These are phyloP conservation scores for Irpex sp. DNA, from an alignment of 1,284 basidiomycete species.

Conservation along the genomic window DNA sequence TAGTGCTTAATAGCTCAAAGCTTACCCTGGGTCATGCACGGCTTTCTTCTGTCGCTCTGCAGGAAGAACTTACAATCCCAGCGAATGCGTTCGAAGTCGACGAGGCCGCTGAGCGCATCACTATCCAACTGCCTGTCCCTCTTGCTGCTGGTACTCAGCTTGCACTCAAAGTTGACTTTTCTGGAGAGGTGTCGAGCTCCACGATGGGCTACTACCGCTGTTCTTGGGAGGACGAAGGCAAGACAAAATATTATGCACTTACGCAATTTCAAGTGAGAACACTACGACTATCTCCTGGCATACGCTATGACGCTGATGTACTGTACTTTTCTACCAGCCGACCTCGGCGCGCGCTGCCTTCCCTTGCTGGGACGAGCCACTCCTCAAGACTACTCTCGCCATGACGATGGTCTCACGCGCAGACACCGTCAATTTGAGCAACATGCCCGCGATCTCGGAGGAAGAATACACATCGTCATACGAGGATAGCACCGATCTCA, in stretches of 20 bases:
- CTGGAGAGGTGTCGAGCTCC: constrained; percentile 57
- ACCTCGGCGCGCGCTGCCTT: constrained; percentile 83
- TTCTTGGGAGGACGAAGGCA: constrained; percentile 50
- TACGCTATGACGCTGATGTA: too few species aligned
- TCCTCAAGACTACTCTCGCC: constrained; percentile 84
- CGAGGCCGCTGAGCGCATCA: constrained; percentile 59
- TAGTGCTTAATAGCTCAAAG: constrained; percentile 73
- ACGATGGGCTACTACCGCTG: constrained; percentile 77
- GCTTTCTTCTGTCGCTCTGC: constrained; percentile 56
- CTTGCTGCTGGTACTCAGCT: constrained; percentile 63
- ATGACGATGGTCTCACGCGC: constrained; percentile 82
- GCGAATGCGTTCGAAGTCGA: constrained; percentile 46
- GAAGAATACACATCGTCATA: constrained; percentile 28
- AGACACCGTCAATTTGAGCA: constrained; percentile 78
- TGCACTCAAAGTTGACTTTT: constrained; percentile 60
- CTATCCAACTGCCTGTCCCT: constrained; percentile 51
- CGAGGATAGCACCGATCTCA: constrained; percentile 11
- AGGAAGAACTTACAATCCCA: constrained; percentile 48
- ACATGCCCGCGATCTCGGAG: constrained; percentile 77
- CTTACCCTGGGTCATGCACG: constrained; percentile 69
- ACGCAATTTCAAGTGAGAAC: constrained; percentile 73
- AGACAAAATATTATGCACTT: constrained; percentile 67
- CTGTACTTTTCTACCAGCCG: constrained; percentile 46
- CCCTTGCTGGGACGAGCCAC: constrained; percentile 93
- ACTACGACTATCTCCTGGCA: background rate